A percentile compares a stretch with the other conserved stretches of the same genome.
phyloP scores from a whole-genome alignment of 2,329 filamentous ascomycete genomes.

The Talaromyces sp. region DNA sequence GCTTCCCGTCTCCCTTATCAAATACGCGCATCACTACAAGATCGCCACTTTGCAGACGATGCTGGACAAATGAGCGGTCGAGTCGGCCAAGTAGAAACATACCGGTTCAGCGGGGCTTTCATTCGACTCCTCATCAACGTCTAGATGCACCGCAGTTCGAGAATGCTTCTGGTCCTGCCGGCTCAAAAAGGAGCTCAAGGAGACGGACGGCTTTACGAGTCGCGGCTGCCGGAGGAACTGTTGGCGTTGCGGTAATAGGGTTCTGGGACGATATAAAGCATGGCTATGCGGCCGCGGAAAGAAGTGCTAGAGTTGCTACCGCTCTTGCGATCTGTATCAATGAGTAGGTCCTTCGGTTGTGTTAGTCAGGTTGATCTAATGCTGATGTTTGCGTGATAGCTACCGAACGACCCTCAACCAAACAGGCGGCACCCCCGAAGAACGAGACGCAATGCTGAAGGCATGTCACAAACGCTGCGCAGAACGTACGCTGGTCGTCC shows the following conservation, averaged over 20 bases:
- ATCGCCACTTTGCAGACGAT: conserved; percentile 8
- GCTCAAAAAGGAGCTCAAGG: conserved; percentile 1
- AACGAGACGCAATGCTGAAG: conserved; percentile 66
- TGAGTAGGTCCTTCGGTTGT: conserved; percentile 62
- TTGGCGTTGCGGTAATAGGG: conserved; percentile 46
- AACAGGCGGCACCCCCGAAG: conserved; percentile 58
- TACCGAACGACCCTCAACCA: conserved; percentile 83
- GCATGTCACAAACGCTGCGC: conserved; percentile 92
- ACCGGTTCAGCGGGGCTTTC: not conserved
- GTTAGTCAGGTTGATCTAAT: not conserved
- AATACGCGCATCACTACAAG: conserved; percentile 4
- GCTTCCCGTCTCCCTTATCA: not conserved
- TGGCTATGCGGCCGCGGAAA: conserved; percentile 69
- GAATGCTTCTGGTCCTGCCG: not conserved
- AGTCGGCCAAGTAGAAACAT: not conserved
- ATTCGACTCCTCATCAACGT: not conserved
- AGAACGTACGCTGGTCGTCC: conserved; percentile 74
- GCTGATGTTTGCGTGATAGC: conserved; percentile 47
- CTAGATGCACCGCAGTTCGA: not conserved
- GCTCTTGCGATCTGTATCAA: conserved; percentile 80
- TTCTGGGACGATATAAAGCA: conserved; percentile 69
- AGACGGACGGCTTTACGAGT: conserved; percentile 31
- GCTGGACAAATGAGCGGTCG: conserved; percentile 2
- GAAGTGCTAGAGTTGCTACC: conserved; percentile 73
- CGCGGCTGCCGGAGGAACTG: conserved; percentile 30